Evolutionary conservation across 176 grass and related monocot genomes (phyloP), one percentile per base, ranked within the genome.

Genomic region (Avena eriantha): DNA sequence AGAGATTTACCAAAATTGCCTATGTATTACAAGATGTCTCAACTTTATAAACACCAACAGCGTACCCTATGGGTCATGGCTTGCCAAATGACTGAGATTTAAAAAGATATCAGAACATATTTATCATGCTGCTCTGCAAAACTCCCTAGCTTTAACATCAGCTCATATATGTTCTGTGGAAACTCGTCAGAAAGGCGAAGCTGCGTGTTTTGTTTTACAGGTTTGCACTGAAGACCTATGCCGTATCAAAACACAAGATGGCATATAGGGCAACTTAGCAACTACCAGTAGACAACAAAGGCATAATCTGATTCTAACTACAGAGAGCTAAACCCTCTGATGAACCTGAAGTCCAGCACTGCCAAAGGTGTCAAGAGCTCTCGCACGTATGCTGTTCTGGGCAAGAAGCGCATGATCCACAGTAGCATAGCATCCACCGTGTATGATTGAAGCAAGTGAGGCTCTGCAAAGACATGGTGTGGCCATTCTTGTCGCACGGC

Each of bases 181-280:
- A 12, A 45, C 23, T 78, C 41, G 0, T 21, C 55, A 80, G 55
- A 23, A 63, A 55, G 61, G 56, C 1, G 15, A 86, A 56, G 47
- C 56, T 60, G 14, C 14, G 1, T 74, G 47, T 75, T 87, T 24
- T 39, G 4, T 66, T 83, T 36, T 90, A 77, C 70, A 85, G 33
- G 3, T 22, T 8, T 64, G 79, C 53, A 83, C 8, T 72, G 41
- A 77, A 51, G 61, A 18, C 33, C 77, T 15, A n/a, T 63, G 67
- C 14, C 35, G 0, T 13, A 73, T 15, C 6, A 31, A 51, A 76
- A 23, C 70, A 34, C 56, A 14, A 73, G 35, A 72, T 73, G 41
- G 4, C 73, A 83, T 78, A 78, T n/a, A 73, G 43, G 65, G 74
- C 18, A 87, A 74, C 15, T 19, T 36, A 51, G 76, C 81, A 26